Evolutionary conservation across 306 rosid genomes (phyloP).

Genomic region (Pachyrhizus erosus): DNA sequence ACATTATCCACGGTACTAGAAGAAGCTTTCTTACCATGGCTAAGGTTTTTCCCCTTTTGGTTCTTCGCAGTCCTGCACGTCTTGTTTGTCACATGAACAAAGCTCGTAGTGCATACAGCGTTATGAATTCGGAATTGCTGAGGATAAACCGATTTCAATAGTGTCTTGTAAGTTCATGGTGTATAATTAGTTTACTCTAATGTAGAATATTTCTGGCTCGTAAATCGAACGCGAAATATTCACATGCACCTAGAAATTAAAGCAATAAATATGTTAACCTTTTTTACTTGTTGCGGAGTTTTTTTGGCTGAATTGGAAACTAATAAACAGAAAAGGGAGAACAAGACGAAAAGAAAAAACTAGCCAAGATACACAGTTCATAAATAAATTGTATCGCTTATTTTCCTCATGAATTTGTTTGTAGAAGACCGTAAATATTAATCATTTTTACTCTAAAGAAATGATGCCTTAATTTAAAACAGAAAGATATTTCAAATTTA

Average conservation of each 20-base stretch:
- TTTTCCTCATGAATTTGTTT: background rate
- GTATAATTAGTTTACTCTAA: background rate
- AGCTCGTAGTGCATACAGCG: conserved; percentile 30
- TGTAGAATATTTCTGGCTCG: background rate
- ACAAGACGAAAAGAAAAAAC: background rate
- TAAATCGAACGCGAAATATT: background rate
- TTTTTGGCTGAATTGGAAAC: background rate
- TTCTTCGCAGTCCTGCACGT: conserved; percentile 40
- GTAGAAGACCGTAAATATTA: background rate
- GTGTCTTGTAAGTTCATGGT: background rate
- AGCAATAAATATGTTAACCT: background rate
- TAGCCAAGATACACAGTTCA: background rate
- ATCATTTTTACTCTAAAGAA: background rate
- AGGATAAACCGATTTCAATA: conserved; percentile 30
- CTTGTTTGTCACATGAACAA: background rate
- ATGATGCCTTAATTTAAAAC: background rate
- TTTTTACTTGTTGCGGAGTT: background rate
- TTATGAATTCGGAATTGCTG: conserved; percentile 36
- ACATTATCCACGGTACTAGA: background rate
- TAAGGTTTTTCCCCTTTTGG: conserved; percentile 21
- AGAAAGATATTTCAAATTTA: background rate
- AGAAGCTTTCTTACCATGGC: background rate
- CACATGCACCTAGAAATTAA: background rate
- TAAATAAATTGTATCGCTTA: background rate
- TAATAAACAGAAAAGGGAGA: background rate